Percentiles rank a stretch among this genome's conserved stretches.
Conservation (phyloP, 495 filamentous ascomycete species). For the Penicillium pancosmium region DNA sequence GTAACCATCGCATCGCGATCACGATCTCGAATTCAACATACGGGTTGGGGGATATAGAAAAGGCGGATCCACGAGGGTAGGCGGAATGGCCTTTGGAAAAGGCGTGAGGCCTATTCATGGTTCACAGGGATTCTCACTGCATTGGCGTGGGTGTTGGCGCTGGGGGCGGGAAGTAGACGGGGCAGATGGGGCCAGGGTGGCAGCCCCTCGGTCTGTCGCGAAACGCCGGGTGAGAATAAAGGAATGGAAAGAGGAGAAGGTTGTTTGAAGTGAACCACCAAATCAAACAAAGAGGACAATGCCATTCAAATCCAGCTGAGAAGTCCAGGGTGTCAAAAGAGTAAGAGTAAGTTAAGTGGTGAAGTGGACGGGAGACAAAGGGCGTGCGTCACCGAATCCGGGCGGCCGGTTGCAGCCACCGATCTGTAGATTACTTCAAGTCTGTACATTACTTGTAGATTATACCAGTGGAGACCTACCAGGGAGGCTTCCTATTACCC, state of each 20-base stretch:
- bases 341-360: neutral
- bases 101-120: constrained; percentile 65
- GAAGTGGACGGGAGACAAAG: constrained; percentile 8
- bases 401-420: constrained; percentile 30
- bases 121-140: constrained; percentile 24
- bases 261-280: neutral
- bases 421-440: neutral
- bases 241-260: neutral
- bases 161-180: constrained; percentile 17
- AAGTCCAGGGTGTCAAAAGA: neutral
- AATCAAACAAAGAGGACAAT: neutral
- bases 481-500: too few species aligned
- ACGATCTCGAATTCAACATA: constrained; percentile 39
- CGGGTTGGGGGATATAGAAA: constrained; percentile 90
- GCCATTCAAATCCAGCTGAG: neutral
- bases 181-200: constrained; percentile 7
- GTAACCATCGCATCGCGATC: too few species aligned
- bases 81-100: constrained; percentile 76
- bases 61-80: constrained; percentile 65
- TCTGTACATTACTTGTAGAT: too few species aligned
- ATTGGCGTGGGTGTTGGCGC: constrained; percentile 19
- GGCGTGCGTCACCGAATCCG: constrained; percentile 24
- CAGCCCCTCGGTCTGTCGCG: constrained; percentile 10
- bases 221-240: constrained; percentile 2
- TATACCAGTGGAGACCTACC: too few species aligned